A percentile compares a stretch with the other conserved stretches of the same genome.
Evolutionary conservation across 768 basidiomycete genomes (phyloP).

Genomic region (Suillus subalutaceus): DNA sequence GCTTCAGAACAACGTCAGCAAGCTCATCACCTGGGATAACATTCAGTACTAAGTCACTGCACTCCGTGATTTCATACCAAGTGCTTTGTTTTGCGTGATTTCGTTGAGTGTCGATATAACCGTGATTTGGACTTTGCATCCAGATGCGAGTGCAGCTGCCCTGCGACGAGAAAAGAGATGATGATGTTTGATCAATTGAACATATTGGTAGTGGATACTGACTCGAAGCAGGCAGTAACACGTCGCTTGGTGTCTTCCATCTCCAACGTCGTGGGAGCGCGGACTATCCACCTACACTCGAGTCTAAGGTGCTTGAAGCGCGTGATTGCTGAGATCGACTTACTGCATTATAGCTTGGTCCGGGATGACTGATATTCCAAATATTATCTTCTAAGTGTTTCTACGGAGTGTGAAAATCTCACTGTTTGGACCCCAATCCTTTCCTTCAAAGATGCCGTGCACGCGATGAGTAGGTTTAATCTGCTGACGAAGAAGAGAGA

Average conservation of each 20-base stretch:
- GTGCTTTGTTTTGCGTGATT: conserved; percentile 63
- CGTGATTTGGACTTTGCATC: conserved; percentile 51
- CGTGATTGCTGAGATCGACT: conserved; percentile 20
- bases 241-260: conserved; percentile 55
- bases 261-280: conserved; percentile 63
- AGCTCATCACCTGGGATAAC: conserved; percentile 57
- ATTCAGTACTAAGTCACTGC: background rate
- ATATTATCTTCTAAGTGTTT: background rate
- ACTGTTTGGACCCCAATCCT: conserved; percentile 73
- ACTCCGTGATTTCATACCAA: conserved; percentile 40
- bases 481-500: conserved; percentile 82
- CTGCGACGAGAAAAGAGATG: conserved; percentile 31
- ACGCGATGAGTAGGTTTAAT: conserved; percentile 70
- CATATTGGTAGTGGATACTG: conserved; percentile 20
- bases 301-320: background rate
- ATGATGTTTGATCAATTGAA: background rate
- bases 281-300: conserved; percentile 61
- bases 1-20: conserved; percentile 53
- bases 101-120: conserved; percentile 43
- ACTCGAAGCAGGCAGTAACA: conserved; percentile 71
- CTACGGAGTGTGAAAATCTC: conserved; percentile 18
- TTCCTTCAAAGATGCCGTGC: conserved; percentile 75
- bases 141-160: conserved; percentile 64
- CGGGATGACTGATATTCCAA: conserved; percentile 60
- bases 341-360: conserved; percentile 72